A percentile compares a stretch with the other conserved stretches of the same genome.
phyloP scores from a whole-genome alignment of 2,329 filamentous ascomycete species.

The Hortaea werneckii region DNA sequence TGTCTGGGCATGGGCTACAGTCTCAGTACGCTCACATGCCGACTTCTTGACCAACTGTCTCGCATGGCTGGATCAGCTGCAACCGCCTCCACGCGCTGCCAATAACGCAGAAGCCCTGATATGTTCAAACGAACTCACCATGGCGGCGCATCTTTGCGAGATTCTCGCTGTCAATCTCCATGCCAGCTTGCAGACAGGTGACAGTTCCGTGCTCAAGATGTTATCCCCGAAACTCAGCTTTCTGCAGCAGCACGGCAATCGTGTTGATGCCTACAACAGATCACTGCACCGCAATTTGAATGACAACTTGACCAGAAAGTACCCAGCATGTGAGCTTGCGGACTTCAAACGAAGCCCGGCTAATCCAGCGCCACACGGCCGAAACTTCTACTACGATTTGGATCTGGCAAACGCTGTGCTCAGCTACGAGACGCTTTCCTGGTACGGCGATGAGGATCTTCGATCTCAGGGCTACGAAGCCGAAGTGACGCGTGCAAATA shows the following conservation, averaged over 20 bases:
- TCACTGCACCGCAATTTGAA: slow-evolving; percentile 79
- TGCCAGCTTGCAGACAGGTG: slow-evolving; percentile 66
- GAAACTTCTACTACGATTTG: slow-evolving; percentile 76
- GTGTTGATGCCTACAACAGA: slow-evolving; percentile 72
- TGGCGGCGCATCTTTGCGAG: slow-evolving; percentile 76
- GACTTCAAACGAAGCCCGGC: slow-evolving; percentile 69
- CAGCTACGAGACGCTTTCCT: slow-evolving; percentile 63
- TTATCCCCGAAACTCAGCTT: slow-evolving; percentile 69
- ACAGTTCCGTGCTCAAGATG: slow-evolving; percentile 56
- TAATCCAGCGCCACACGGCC: slow-evolving; percentile 45
- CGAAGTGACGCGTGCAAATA: slow-evolving; percentile 79
- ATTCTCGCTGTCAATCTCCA: slow-evolving; percentile 87
- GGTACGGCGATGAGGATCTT: slow-evolving; percentile 37
- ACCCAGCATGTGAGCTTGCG: slow-evolving; percentile 59
- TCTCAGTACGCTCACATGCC: slow-evolving; percentile 63
- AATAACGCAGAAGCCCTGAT: slow-evolving; percentile 17
- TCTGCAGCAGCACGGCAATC: slow-evolving; percentile 66
- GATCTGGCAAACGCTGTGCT: slow-evolving; percentile 66
- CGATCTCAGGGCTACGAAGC: slow-evolving; percentile 59
- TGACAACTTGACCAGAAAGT: slow-evolving; percentile 72
- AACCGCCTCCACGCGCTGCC: slow-evolving; percentile 29
- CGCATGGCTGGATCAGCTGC: slow-evolving; percentile 54
- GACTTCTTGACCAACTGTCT: slow-evolving; percentile 64
- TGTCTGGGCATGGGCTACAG: slow-evolving; percentile 90
- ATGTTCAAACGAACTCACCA: slow-evolving; percentile 33